Evolutionary conservation across 805 yeast species (phyloP).

Genomic region (Saturnispora sekii): DNA sequence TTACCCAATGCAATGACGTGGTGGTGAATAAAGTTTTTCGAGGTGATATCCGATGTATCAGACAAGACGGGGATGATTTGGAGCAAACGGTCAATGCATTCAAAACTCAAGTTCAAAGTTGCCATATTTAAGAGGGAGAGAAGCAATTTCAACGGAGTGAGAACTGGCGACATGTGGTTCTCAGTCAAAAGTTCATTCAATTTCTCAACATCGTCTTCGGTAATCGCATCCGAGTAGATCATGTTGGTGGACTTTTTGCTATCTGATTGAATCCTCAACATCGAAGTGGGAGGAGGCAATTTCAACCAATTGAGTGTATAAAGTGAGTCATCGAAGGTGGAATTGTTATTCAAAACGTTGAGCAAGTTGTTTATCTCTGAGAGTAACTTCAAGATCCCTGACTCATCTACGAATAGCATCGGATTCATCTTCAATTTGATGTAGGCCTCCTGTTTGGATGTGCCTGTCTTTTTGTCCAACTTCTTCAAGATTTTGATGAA

Average conservation of each 20-base stretch:
- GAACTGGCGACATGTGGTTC: conserved; percentile 35
- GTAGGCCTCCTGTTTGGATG: conserved; percentile 45
- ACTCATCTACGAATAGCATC: conserved; percentile 67
- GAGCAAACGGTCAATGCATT: conserved; percentile 50
- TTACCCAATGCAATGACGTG: conserved; percentile 73
- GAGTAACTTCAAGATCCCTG: conserved; percentile 46
- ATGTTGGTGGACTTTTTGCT: not conserved
- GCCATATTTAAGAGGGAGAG: conserved; percentile 59
- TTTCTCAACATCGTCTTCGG: conserved; percentile 25
- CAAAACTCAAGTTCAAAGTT: conserved; percentile 42
- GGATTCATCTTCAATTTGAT: conserved; percentile 61
- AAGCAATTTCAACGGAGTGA: conserved; percentile 44
- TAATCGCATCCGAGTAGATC: conserved; percentile 18
- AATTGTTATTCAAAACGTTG: conserved; percentile 33
- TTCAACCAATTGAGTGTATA: not conserved
- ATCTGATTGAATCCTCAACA: conserved; percentile 6
- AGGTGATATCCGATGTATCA: conserved; percentile 66
- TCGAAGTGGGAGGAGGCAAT: conserved; percentile 21
- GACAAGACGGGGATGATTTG: conserved; percentile 40
- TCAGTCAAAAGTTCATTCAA: conserved; percentile 37
- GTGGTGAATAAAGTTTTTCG: conserved; percentile 79
- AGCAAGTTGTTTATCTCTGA: conserved; percentile 42
- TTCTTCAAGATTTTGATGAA: conserved; percentile 83
- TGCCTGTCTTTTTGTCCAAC: conserved; percentile 74
- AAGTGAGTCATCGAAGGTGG: not conserved